Conservation (phyloP, 208 protist species). For the Trichomonas tenax region DNA sequence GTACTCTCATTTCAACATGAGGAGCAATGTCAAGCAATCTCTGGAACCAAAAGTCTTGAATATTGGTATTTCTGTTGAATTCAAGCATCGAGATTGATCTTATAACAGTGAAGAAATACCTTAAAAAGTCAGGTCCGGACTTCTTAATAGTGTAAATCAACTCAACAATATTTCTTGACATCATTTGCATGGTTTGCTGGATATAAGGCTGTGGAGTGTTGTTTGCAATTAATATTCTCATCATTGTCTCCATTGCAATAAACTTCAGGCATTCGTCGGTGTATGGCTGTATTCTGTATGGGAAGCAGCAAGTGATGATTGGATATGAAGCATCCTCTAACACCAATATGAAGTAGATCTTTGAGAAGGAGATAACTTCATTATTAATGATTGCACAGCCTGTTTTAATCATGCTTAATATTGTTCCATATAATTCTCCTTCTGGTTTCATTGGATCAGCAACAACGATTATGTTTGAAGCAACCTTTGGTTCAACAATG, state of each 20-base stretch:
- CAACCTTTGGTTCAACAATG: neutral
- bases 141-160: neutral
- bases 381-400: neutral
- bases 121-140: neutral
- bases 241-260: neutral
- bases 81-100: neutral
- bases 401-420: neutral
- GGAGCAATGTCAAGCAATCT: neutral
- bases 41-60: neutral
- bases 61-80: neutral
- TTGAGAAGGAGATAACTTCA: neutral
- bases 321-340: neutral
- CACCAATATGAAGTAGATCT: neutral
- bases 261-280: neutral
- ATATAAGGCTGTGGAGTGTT: neutral
- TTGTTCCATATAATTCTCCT: neutral
- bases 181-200: neutral
- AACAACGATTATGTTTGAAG: neutral
- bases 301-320: neutral
- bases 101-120: neutral
- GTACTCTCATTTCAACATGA: neutral
- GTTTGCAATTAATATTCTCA: neutral
- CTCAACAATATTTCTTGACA: neutral
- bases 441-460: neutral
- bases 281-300: neutral